A percentile compares a stretch with the other conserved stretches of the same genome.
phyloP scores from a whole-genome alignment of 2,329 filamentous ascomycete genomes.

The Cercospora sp. region DNA sequence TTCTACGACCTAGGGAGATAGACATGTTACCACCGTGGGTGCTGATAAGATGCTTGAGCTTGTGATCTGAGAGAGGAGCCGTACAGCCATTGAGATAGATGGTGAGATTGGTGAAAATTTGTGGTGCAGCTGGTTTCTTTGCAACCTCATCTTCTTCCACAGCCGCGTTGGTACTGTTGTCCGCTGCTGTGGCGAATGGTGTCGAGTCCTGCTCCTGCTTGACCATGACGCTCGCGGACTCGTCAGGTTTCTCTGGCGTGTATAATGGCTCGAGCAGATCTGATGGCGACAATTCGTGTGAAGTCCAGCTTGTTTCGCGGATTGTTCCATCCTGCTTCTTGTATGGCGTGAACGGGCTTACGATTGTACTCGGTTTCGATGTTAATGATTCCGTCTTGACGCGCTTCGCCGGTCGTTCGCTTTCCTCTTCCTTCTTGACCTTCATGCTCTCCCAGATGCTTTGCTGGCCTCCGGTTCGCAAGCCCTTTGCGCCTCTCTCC shows the following conservation, averaged over 20 bases:
- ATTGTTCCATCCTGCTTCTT: slow-evolving; percentile 33
- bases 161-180: not conserved
- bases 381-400: slow-evolving; percentile 20
- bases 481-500: slow-evolving; percentile 49
- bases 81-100: slow-evolving; percentile 90
- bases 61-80: slow-evolving; percentile 81
- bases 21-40: slow-evolving; percentile 72
- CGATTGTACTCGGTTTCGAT: slow-evolving; percentile 29
- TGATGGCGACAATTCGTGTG: slow-evolving; percentile 35
- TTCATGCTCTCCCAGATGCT: slow-evolving; percentile 41
- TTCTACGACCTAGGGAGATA: slow-evolving; percentile 67
- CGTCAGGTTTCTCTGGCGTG: not conserved
- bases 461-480: slow-evolving; percentile 51
- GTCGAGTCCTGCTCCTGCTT: slow-evolving; percentile 1
- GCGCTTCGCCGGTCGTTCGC: slow-evolving; percentile 25
- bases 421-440: slow-evolving; percentile 23
- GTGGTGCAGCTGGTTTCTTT: slow-evolving; percentile 21
- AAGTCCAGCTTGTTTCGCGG: slow-evolving; percentile 38
- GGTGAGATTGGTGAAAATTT: slow-evolving; percentile 61
- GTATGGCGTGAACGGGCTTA: slow-evolving; percentile 38
- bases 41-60: slow-evolving; percentile 74
- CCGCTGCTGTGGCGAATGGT: not conserved
- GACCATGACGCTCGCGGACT: not conserved
- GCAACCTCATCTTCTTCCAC: not conserved
- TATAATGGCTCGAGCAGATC: slow-evolving; percentile 34